phyloP scores from a whole-genome alignment of 176 grass and related monocot species.

The Hordeum marinum region DNA sequence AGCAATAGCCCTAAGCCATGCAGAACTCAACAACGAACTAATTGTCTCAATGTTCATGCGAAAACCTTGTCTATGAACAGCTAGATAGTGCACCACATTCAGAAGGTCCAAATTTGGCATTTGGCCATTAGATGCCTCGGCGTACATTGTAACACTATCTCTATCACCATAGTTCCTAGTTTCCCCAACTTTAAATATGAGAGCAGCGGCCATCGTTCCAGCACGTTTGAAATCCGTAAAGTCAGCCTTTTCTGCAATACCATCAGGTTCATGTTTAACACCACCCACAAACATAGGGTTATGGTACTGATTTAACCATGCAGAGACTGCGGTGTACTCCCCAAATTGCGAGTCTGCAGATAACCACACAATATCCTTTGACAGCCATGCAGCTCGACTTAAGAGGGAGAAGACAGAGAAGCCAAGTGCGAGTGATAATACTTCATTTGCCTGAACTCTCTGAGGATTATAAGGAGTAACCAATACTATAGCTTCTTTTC shows the following conservation, averaged over 20 bases:
- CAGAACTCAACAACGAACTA: constrained; percentile 54
- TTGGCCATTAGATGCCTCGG: constrained; percentile 97
- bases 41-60: constrained; percentile 60
- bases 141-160: constrained; percentile 78
- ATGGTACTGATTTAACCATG: constrained; percentile 88
- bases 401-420: constrained; percentile 92
- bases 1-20: constrained; percentile 57
- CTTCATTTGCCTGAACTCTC: constrained; percentile 48
- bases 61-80: constrained; percentile 94
- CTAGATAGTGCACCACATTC: constrained; percentile 93
- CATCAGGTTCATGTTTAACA: constrained; percentile 24
- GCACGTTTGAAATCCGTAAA: constrained; percentile 71
- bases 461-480: constrained; percentile 88
- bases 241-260: constrained; percentile 17
- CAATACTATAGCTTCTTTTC: constrained; percentile 93
- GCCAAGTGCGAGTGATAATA: constrained; percentile 71
- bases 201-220: constrained; percentile 85
- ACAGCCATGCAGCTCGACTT: constrained; percentile 64
- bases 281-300: constrained; percentile 56
- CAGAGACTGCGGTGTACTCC: constrained; percentile 71
- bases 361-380: constrained; percentile 94
- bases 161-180: constrained; percentile 51
- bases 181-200: constrained; percentile 76
- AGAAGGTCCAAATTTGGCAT: constrained; percentile 98
- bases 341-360: constrained; percentile 84